phyloP scores from a whole-genome alignment of 108 stramenopile genomes.

The Nannochloropsis oceanica region DNA sequence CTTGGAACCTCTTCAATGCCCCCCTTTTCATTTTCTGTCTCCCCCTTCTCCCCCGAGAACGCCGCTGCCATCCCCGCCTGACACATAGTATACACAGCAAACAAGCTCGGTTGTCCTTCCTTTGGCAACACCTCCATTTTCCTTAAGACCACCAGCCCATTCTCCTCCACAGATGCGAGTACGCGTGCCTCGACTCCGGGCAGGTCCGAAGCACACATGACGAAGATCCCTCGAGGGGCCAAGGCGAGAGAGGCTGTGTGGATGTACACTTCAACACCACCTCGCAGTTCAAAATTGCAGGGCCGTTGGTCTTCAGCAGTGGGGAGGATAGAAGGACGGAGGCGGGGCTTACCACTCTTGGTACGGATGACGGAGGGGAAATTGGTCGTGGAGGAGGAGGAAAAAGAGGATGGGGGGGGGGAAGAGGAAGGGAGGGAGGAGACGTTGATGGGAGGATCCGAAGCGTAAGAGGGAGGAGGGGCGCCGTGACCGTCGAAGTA shows the following conservation, averaged over 20 bases:
- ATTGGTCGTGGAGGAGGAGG: neutral
- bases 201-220: neutral
- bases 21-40: neutral
- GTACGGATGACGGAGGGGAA: neutral
- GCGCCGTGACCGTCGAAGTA: slow-evolving; percentile 27
- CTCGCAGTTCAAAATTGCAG: slow-evolving; percentile 56
- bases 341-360: slow-evolving; percentile 1
- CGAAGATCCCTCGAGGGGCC: neutral
- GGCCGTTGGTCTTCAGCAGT: slow-evolving; percentile 50
- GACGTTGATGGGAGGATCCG: neutral
- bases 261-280: slow-evolving; percentile 54
- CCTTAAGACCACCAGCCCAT: neutral
- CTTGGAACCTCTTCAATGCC: neutral
- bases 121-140: neutral
- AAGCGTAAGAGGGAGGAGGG: neutral
- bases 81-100: neutral
- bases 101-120: slow-evolving; percentile 3
- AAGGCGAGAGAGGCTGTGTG: slow-evolving; percentile 31
- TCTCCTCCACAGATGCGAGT: neutral
- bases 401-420: neutral
- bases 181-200: neutral
- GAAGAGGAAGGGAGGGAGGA: neutral
- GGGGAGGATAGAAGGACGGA: slow-evolving; percentile 13
- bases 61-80: neutral
- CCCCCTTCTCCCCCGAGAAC: neutral